Evolutionary conservation across 257 asterid species (phyloP).

Genomic region (Dorcoceras hygrometricum): DNA sequence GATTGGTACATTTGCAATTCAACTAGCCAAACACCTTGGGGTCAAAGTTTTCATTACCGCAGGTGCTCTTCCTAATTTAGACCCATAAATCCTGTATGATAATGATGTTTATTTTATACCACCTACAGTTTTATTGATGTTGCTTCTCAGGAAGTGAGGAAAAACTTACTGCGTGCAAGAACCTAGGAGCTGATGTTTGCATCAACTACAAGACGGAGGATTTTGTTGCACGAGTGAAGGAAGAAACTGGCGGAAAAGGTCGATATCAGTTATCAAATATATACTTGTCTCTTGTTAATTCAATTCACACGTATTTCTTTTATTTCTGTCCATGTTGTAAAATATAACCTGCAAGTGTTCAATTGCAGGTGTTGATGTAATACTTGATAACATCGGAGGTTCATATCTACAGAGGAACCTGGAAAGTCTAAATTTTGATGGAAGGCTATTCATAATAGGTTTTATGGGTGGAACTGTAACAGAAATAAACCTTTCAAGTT

Average conservation of each 20-base stretch:
- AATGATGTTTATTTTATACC: background rate
- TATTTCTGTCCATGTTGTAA: background rate
- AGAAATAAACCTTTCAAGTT: constrained; percentile 59
- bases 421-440: constrained; percentile 63
- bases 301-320: background rate
- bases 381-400: constrained; percentile 82
- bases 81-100: constrained; percentile 8
- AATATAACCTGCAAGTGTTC: constrained; percentile 17
- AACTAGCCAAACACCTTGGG: constrained; percentile 74
- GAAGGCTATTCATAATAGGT: constrained; percentile 94
- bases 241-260: constrained; percentile 97
- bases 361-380: constrained; percentile 80
- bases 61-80: constrained; percentile 46
- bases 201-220: constrained; percentile 93
- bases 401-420: constrained; percentile 69
- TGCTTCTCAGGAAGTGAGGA: constrained; percentile 73
- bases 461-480: constrained; percentile 79
- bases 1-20: constrained; percentile 95
- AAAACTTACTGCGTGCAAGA: constrained; percentile 87
- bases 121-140: background rate
- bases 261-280: too few species aligned
- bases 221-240: constrained; percentile 80
- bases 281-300: constrained; percentile 2
- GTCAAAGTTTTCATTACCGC: constrained; percentile 83
- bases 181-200: constrained; percentile 92